These are phyloP conservation scores for Cryptococcus wingfieldii DNA, from an alignment of 1,284 basidiomycete genomes.

Conservation along the genomic window DNA sequence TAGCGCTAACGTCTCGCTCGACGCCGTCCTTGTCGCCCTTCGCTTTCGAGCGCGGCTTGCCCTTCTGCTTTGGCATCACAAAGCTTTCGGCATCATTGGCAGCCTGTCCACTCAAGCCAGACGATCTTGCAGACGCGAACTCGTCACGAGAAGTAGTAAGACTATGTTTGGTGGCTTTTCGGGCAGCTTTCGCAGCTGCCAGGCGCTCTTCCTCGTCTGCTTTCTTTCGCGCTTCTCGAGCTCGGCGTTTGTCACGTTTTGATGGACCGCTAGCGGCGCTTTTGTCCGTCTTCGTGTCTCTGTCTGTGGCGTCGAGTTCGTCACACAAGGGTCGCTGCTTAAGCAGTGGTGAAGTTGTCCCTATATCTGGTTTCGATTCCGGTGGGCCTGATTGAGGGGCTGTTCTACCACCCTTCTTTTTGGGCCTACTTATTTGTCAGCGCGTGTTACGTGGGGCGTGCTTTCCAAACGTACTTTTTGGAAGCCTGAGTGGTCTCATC, in stretches of 20 bases:
- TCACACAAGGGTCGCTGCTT: constrained; percentile 25
- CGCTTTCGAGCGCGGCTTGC: constrained; percentile 6
- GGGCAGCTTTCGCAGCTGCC: constrained; percentile 25
- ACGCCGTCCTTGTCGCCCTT: constrained; percentile 12
- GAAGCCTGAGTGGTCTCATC: constrained; percentile 7
- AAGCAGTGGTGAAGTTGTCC: constrained; percentile 1
- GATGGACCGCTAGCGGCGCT: constrained; percentile 48
- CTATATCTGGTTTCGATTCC: too few relatives aligned
- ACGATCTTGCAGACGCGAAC: background rate
- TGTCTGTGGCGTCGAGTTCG: constrained; percentile 4
- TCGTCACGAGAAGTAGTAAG: too few relatives aligned
- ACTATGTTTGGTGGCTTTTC: constrained; percentile 26
- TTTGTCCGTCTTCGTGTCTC: constrained; percentile 2
- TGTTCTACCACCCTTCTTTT: constrained; percentile 17
- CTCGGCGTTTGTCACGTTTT: constrained; percentile 75
- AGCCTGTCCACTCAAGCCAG: background rate
- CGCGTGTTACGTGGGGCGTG: too few relatives aligned
- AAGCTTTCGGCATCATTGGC: constrained; percentile 16
- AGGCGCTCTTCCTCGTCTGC: constrained; percentile 48
- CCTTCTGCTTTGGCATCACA: constrained; percentile 12
- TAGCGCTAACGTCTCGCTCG: constrained; percentile 5
- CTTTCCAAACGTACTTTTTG: constrained; percentile 4
- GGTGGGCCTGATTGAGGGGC: too few relatives aligned
- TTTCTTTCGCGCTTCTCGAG: constrained; percentile 72
- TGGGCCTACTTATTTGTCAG: constrained; percentile 2